Evolutionary conservation across 768 basidiomycete genomes (phyloP), one percentile per base, ranked within the genome.

Genomic region (Exidia glandulosa): DNA sequence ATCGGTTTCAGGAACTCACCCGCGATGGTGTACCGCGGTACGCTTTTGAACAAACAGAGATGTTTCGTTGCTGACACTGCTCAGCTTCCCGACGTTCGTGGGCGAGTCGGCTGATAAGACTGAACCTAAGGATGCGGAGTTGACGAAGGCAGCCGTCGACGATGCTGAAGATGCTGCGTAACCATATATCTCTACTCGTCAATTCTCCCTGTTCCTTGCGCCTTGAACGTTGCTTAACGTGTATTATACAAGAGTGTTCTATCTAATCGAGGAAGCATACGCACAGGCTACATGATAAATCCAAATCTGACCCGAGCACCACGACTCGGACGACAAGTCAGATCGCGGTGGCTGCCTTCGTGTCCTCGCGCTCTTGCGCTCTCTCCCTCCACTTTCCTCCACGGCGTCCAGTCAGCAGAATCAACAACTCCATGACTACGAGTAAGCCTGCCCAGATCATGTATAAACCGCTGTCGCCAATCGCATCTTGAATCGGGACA

Each of bases 381-480:
- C 65, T 67, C 63, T 76, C 73, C 9, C 88, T 76, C 88, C 87
- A 89, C 7, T 67, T 63, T 13, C 69, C 73, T 0, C 87, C 88
- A 70, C 82, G 83, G 73, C 71, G 71, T 61, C 78, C 74, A 2
- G 87, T 82, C 3, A 88, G 70, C n/a, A 87, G 62, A 25, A 87
- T 76, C 16, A 87, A 74, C 2, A 77, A 61, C 45, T 82, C 82
- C 37, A 76, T 78, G 32, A 83, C 48, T 1, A 79, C 62, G 66
- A 89, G 65, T 0, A 91, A 36, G 0, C 77, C 78, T 0, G 77
- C 74, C 72, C 81, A 87, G 2, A 89, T 75, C 1, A 87, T 85
- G 68, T 90, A 93, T 60, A 87, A 74, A 69, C 89, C 78, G 67
- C 90, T 90, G 66, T 93, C 90, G 0, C 90, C 91, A 32, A 90